Base-by-base conservation (phyloP, 2,329 filamentous ascomycete genomes). In the Diaporthe aspalathi region DNA sequence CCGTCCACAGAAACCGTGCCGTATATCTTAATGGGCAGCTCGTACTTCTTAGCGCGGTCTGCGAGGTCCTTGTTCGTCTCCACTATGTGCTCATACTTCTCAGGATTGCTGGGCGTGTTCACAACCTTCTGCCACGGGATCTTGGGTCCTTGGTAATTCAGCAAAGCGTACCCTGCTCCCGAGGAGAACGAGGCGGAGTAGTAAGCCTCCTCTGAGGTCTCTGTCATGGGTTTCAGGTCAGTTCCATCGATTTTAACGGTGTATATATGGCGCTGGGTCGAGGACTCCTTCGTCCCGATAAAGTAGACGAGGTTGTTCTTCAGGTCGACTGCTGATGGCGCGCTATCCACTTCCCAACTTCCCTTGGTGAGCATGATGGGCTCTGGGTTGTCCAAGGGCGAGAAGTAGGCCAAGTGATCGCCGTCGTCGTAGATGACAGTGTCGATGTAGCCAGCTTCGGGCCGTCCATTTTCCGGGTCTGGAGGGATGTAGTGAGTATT, bases 361-460 rank as follows among this genome's bases (percentile, higher is more conserved):
- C 96, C 96, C 47, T 92, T 91, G 0, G 96, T 99, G 50, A 99
- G 89, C 85, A 97, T 90, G 57, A 93, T 83, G 7, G 96, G 95
- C n/a, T 93, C 85, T 0, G 92, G 85, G 76, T 91, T 95, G 76
- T 98, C 93, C 67, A 98, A 82, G 2, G 96, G 95, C 0, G 92
- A 91, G 79, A 98, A 99, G 82, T 98, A 98, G 0, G 93, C 96
- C 65, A 99, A 84, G 77, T 99, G 96, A 76, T 98, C 94, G 76
- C 93, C 94, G 69, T 94, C 92, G 24, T 97, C 89, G 78, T 97
- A 87, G 69, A 98, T 92, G 72, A 98, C 85, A 0, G 93, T 94
- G 80, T 99, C 96, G 73, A 99, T 91, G 78, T 99, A 99, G 27
- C 96, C 96, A 80, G 98, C 94, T 6, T 95, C 82, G 2, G 89